Evolutionary conservation across 2,329 filamentous ascomycete genomes (phyloP).

Genomic region (Sporothrix variecibatus): DNA sequence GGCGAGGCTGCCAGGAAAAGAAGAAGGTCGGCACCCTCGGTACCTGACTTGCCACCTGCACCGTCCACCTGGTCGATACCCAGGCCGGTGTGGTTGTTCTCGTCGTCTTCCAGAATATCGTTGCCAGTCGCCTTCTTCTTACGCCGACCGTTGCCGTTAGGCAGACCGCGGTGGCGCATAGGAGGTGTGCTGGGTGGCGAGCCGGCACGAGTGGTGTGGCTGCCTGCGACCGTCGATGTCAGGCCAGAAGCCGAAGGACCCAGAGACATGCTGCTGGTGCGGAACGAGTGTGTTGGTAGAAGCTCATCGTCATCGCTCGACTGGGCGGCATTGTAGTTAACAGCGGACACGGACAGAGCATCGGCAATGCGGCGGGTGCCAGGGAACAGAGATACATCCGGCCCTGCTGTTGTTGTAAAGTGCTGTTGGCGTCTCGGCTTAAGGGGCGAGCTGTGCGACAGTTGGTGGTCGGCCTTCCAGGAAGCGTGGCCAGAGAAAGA

Average conservation of each 20-base stretch:
- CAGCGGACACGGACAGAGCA: constrained; percentile 51
- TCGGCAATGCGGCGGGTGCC: constrained; percentile 69
- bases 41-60: constrained; percentile 49
- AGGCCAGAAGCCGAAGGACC: constrained; percentile 12
- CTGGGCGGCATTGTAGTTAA: constrained; percentile 62
- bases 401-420: constrained; percentile 70
- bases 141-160: constrained; percentile 43
- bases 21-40: constrained; percentile 79
- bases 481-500: constrained; percentile 51
- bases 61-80: constrained; percentile 38
- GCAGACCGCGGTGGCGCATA: constrained; percentile 56
- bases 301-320: constrained; percentile 84
- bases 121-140: constrained; percentile 47
- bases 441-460: constrained; percentile 84
- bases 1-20: constrained; percentile 90
- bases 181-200: constrained; percentile 86
- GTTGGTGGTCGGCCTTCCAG: constrained; percentile 79
- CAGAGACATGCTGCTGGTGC: constrained; percentile 44
- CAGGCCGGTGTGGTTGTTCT: constrained; percentile 21
- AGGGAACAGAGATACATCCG: constrained; percentile 77
- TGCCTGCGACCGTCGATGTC: constrained; percentile 37
- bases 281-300: constrained; percentile 75
- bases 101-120: constrained; percentile 37
- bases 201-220: constrained; percentile 53
- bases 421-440: constrained; percentile 73